Evolutionary conservation across 495 filamentous ascomycete species (phyloP).

Genomic region (Lophiostoma macrostomum): DNA sequence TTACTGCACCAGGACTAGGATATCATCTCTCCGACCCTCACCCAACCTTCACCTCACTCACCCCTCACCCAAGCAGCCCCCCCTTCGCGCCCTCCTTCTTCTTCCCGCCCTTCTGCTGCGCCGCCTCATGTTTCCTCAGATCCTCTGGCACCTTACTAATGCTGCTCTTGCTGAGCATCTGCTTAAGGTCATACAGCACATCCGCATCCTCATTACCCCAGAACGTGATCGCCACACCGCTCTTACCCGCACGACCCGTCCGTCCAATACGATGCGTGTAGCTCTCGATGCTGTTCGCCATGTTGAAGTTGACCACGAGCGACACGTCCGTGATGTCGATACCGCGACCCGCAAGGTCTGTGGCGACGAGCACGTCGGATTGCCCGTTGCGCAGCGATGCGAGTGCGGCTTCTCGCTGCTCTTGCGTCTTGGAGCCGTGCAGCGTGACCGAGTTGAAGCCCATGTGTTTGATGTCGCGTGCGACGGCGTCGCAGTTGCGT

Average conservation of each 20-base stretch:
- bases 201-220: slow-evolving; percentile 89
- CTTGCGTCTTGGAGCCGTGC: slow-evolving; percentile 94
- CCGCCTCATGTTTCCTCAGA: slow-evolving; percentile 87
- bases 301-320: slow-evolving; percentile 98
- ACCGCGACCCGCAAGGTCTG: slow-evolving; percentile 94
- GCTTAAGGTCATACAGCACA: slow-evolving; percentile 87
- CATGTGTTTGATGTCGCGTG: slow-evolving; percentile 91
- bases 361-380: slow-evolving; percentile 91
- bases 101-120: slow-evolving; percentile 66
- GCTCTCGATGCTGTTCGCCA: slow-evolving; percentile 88
- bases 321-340: slow-evolving; percentile 95
- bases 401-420: slow-evolving; percentile 93
- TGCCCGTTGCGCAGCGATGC: slow-evolving; percentile 75
- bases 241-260: slow-evolving; percentile 97
- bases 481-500: slow-evolving; percentile 95
- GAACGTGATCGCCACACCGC: slow-evolving; percentile 95
- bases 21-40: no score
- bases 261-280: slow-evolving; percentile 98
- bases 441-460: slow-evolving; percentile 89
- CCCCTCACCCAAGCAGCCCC: slow-evolving; percentile 31
- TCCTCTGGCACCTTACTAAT: slow-evolving; percentile 93
- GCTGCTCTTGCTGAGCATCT: slow-evolving; percentile 90
- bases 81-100: slow-evolving; percentile 63
- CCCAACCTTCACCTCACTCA: not conserved
- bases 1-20: no score